phyloP scores from a whole-genome alignment of 2,329 filamentous ascomycete genomes.

The Bertia moriformis region DNA sequence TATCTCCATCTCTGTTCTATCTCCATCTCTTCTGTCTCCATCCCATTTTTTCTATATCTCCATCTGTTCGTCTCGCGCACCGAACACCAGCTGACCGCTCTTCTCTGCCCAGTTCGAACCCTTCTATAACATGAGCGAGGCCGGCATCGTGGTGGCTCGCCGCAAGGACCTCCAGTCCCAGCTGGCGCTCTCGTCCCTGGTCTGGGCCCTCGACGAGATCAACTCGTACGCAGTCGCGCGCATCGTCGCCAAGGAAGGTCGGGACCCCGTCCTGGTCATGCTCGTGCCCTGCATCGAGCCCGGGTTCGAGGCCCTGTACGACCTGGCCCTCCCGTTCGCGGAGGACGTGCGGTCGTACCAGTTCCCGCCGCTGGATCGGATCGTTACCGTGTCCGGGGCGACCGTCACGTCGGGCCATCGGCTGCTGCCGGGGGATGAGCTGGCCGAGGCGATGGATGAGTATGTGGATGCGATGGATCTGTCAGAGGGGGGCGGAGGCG shows the following conservation, averaged over 20 bases:
- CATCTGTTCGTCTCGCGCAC: background rate
- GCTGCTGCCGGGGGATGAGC: conserved; percentile 61
- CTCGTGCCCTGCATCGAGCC: conserved; percentile 68
- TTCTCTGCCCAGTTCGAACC: conserved; percentile 51
- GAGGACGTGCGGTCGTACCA: conserved; percentile 84
- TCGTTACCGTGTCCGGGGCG: conserved; percentile 76
- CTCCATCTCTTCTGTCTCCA: background rate
- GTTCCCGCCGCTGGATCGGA: conserved; percentile 77
- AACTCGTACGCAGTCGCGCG: conserved; percentile 77
- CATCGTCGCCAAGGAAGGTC: conserved; percentile 70
- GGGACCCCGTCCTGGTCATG: conserved; percentile 62
- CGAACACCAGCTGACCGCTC: background rate
- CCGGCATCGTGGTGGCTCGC: conserved; percentile 63
- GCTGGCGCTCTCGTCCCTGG: conserved; percentile 74
- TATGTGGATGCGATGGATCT: conserved; percentile 93
- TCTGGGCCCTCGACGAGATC: conserved; percentile 73
- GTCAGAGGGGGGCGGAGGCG: conserved; percentile 42
- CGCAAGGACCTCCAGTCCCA: conserved; percentile 69
- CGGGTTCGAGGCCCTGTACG: conserved; percentile 73
- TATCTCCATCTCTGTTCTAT: conserved; percentile 4
- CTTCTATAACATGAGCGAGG: conserved; percentile 72
- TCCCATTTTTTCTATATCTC: conserved; percentile 1
- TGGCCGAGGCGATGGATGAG: conserved; percentile 70
- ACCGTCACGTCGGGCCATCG: conserved; percentile 69
- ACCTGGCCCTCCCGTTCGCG: conserved; percentile 79